phyloP scores from a whole-genome alignment of 371 early-diverging fungal species.

The Massospora cicadina region DNA sequence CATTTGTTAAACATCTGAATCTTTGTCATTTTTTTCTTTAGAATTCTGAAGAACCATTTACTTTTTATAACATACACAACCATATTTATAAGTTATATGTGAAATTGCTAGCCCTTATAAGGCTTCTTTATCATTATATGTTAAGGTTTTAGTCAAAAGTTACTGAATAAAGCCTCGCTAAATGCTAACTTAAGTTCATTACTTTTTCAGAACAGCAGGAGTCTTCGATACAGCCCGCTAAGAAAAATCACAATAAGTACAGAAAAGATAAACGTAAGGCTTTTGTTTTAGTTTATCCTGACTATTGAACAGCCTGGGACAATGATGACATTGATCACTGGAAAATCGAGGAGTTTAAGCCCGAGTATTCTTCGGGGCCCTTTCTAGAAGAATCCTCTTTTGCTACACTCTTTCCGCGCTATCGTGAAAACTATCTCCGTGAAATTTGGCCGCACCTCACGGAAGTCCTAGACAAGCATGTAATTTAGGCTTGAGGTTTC shows the following conservation, averaged over 20 bases:
- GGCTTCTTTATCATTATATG: too few relatives aligned
- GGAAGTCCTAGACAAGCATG: constrained; percentile 63
- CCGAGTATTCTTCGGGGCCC: constrained; percentile 58
- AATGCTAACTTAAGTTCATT: too few relatives aligned
- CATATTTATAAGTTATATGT: too few relatives aligned
- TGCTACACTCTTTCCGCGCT: constrained; percentile 96
- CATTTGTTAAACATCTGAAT: too few relatives aligned
- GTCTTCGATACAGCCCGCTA: background rate
- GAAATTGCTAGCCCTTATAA: too few relatives aligned
- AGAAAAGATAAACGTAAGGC: background rate
- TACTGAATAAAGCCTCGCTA: too few relatives aligned
- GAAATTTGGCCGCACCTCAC: constrained; percentile 93
- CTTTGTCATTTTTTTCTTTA: too few relatives aligned
- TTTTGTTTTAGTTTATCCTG: background rate
- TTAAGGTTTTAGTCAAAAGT: too few relatives aligned
- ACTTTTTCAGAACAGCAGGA: background rate
- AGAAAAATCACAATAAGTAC: background rate
- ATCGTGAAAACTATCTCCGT: constrained; percentile 88
- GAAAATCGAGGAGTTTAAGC: constrained; percentile 79
- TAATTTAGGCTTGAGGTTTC: constrained; percentile 16
- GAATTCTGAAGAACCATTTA: too few relatives aligned
- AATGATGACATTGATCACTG: constrained; percentile 88
- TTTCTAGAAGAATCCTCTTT: constrained; percentile 93
- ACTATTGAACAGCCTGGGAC: constrained; percentile 57
- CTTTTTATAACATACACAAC: too few relatives aligned